Conservation (phyloP, 2,329 filamentous ascomycete genomes). For the Alternaria dauci region DNA sequence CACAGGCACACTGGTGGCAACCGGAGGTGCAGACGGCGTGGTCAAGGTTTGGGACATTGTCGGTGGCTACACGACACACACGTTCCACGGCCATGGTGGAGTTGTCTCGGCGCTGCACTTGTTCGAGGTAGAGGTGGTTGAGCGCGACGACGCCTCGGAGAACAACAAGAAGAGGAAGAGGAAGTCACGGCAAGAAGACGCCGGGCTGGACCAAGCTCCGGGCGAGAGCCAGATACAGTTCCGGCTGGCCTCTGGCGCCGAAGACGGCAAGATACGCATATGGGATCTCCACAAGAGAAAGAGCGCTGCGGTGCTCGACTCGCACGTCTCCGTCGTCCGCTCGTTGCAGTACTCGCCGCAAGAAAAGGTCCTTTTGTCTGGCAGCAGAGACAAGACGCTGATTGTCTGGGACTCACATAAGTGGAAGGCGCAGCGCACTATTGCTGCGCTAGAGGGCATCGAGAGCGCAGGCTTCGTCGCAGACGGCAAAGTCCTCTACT, state of each 20-base stretch:
- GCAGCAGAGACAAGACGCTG: conserved; percentile 89
- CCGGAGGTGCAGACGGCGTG: conserved; percentile 88
- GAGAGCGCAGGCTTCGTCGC: conserved; percentile 84
- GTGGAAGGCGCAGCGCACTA: conserved; percentile 83
- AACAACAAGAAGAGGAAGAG: conserved; percentile 50
- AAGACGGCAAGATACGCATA: conserved; percentile 90
- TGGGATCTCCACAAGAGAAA: conserved; percentile 91
- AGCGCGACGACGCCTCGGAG: conserved; percentile 57
- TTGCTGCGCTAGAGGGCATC: conserved; percentile 84
- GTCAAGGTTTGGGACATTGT: conserved; percentile 97
- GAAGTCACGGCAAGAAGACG: conserved; percentile 57
- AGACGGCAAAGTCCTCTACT: conserved; percentile 76
- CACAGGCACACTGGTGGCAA: conserved; percentile 89
- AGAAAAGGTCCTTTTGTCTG: conserved; percentile 80
- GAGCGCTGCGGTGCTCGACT: conserved; percentile 80
- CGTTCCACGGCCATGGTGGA: conserved; percentile 90
- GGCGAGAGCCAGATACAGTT: conserved; percentile 68
- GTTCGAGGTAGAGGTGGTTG: conserved; percentile 72
- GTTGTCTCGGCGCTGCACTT: conserved; percentile 91
- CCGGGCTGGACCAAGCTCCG: conserved; percentile 50
- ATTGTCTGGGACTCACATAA: conserved; percentile 88
- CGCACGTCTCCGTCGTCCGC: conserved; percentile 94
- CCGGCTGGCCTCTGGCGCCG: conserved; percentile 86
- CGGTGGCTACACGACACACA: conserved; percentile 91
- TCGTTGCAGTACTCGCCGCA: conserved; percentile 80